Base-by-base conservation (phyloP, 2,329 filamentous ascomycete genomes). In the Drechslerella dactyloides region DNA sequence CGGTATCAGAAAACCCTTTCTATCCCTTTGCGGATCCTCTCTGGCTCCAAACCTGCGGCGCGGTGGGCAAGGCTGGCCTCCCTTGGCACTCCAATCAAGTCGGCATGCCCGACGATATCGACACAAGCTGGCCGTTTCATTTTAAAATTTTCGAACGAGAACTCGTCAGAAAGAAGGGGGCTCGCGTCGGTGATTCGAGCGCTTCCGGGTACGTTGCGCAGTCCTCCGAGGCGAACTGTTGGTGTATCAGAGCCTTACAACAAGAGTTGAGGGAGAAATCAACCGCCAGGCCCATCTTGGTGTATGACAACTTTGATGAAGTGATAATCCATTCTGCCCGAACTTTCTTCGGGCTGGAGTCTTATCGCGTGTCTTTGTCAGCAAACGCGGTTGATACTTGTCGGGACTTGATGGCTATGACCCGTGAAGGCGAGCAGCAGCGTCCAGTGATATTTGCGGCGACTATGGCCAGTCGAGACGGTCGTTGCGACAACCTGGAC, bases 21-120 rank as follows among this genome's bases (percentile, higher is more conserved):
- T 61, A 27, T n/a, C 57, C 57, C 13, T 23, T 24, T 13, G 21
- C 64, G 3, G 64, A 69, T 19, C 63, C 53, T 8, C 40, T 60
- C 11, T 68, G 63, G 63, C 19, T 51, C 7, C 37, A 68, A 68
- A 50, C 42, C 0, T 50, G 64, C 8, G 5, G 23, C 19, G 40
- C 46, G 2, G 5, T 69, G 1, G 33, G 30, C 5, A 17, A 57
- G 6, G 52, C 48, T n/a, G 57, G 57, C 13, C 64, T 69, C 23
- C 64, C 64, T 4, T 69, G 64, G 64, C 52, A 62, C 37, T 61
- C 50, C 21, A 69, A 69, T 42, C 57, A 69, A 57, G 19, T 69
- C 2, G 52, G 44, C 21, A 52, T 69, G 64, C 48, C 64, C 0
- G 50, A 59, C 15, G 64, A 69, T n/a, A 23, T 69, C 17, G 64